Evolutionary conservation across 2,329 filamentous ascomycete genomes (phyloP).

Genomic region (Aureobasidium sp.): DNA sequence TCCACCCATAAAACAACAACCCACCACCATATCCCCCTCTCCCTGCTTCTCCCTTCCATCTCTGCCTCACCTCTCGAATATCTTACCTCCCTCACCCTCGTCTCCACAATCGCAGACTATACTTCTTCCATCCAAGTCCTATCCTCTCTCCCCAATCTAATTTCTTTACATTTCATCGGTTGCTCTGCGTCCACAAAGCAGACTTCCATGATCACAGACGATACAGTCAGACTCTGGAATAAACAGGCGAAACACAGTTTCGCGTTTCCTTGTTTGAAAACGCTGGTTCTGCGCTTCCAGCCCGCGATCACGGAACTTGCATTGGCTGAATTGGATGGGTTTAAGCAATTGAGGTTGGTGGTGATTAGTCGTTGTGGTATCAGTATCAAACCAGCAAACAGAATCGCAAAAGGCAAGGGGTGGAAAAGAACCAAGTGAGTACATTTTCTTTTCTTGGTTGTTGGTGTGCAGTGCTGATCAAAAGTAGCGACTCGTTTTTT

Average conservation of each 20-base stretch:
- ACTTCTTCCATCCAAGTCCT: neutral
- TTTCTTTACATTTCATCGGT: neutral
- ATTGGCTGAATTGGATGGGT: neutral
- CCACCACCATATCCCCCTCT: neutral
- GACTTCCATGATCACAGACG: neutral
- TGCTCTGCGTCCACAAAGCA: neutral
- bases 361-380: neutral
- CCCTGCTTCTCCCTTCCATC: neutral
- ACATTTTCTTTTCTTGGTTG: neutral
- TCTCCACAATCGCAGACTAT: neutral
- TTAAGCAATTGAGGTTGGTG: neutral
- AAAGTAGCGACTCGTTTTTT: neutral
- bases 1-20: neutral
- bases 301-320: neutral
- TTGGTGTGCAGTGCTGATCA: neutral
- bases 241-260: neutral
- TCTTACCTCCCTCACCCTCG: neutral
- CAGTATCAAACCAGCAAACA: neutral
- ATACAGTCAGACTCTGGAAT: neutral
- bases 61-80: neutral
- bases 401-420: neutral
- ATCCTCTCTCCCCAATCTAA: neutral
- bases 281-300: neutral
- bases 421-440: constrained; percentile 4
- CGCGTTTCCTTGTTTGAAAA: neutral